Evolutionary conservation across 2,329 filamentous ascomycete genomes (phyloP).

Genomic region (Oidium heveae): DNA sequence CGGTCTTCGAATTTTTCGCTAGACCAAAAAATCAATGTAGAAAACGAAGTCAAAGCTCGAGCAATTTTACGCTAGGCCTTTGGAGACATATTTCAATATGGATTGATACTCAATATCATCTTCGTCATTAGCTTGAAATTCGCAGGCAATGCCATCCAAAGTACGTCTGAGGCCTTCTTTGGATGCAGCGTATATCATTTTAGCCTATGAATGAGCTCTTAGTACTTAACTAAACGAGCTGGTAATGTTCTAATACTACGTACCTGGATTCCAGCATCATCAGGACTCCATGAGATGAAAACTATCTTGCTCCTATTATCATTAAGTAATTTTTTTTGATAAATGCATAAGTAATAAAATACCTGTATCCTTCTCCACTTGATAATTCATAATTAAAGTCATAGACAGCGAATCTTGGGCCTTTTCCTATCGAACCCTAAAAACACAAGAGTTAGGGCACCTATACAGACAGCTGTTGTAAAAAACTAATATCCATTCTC

Average conservation of each 20-base stretch:
- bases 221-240: conserved; percentile 1
- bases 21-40: too few relatives aligned
- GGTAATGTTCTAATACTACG: conserved; percentile 10
- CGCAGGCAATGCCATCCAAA: conserved; percentile 47
- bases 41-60: too few relatives aligned
- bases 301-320: conserved; percentile 43
- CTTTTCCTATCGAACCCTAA: conserved; percentile 33
- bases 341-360: conserved; percentile 7
- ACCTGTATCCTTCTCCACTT: conserved; percentile 48
- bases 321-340: conserved; percentile 5
- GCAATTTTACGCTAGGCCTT: conserved; percentile 23
- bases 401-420: conserved; percentile 63
- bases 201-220: conserved; percentile 27
- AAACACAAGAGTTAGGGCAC: neutral
- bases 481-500: conserved; percentile 4
- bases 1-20: too few relatives aligned
- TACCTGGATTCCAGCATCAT: conserved; percentile 59
- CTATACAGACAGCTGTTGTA: neutral
- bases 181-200: conserved; percentile 79
- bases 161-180: conserved; percentile 67
- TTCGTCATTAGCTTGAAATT: conserved; percentile 63
- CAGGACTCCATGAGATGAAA: conserved; percentile 58
- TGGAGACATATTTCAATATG: conserved; percentile 41
- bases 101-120: conserved; percentile 60
- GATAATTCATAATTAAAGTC: conserved; percentile 57